These are phyloP conservation scores for Aspergillus panamensis DNA, from an alignment of 495 filamentous ascomycete species.

Conservation along the genomic window DNA sequence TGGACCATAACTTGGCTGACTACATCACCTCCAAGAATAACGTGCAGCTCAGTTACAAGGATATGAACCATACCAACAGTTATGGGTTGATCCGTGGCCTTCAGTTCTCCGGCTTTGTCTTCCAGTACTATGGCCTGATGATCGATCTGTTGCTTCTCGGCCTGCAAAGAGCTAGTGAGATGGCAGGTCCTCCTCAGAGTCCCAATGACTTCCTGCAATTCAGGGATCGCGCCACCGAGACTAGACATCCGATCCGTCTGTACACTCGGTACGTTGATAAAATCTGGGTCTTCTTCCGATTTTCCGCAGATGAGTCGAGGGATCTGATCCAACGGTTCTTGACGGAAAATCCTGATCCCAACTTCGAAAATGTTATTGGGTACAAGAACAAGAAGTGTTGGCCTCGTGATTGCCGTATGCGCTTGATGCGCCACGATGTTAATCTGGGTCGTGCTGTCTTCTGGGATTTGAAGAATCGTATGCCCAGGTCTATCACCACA, in stretches of 20 bases:
- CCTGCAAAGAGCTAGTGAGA: conserved; percentile 90
- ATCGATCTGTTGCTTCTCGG: conserved; percentile 92
- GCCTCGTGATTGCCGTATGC: conserved; percentile 96
- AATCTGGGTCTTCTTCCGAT: conserved; percentile 97
- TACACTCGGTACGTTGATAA: conserved; percentile 98
- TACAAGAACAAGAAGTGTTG: conserved; percentile 99
- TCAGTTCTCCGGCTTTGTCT: conserved; percentile 97
- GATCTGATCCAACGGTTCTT: conserved; percentile 97
- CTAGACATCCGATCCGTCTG: conserved; percentile 87
- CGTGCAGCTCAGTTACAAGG: conserved; percentile 98
- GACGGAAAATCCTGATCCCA: conserved; percentile 97
- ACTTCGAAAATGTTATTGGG: conserved; percentile 99
- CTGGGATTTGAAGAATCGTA: conserved; percentile 97
- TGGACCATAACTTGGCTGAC: conserved; percentile 99
- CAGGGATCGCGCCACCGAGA: conserved; percentile 84
- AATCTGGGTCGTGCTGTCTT: conserved; percentile 97
- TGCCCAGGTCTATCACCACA: conserved; percentile 91
- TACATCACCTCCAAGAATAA: conserved; percentile 99
- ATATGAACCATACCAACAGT: conserved; percentile 99
- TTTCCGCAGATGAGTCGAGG: conserved; percentile 87
- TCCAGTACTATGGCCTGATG: conserved; percentile 98
- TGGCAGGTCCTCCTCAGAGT: conserved; percentile 92
- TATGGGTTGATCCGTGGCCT: conserved; percentile 97
- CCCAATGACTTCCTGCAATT: conserved; percentile 99
- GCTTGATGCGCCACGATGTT: conserved; percentile 98